Evolutionary conservation across 768 basidiomycete species (phyloP), one percentile per base, ranked within the genome.

Genomic region (Lentinula guzmanii): DNA sequence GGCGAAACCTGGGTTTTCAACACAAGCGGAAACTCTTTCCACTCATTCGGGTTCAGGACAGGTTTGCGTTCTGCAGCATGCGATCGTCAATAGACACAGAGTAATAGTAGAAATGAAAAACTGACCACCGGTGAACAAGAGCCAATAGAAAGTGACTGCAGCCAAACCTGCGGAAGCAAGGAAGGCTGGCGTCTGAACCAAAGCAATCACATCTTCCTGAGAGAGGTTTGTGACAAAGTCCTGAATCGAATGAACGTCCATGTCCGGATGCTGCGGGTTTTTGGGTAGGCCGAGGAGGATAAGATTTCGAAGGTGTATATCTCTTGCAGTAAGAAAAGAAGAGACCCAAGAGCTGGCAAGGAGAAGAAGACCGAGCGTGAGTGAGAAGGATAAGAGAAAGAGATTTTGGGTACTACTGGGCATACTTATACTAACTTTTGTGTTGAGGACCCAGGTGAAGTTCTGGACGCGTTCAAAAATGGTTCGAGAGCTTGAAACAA

Each of bases 1-100:
- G 91, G 92, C 7, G 95, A 98, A 59, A 98, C 80, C 67, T 84
- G 77, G 52, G 85, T 86, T 75, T 96, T 97, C 67, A 91, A 82
- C 58, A 77, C 75, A 61, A 99, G 84, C 31, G 90, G 82, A 77
- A 92, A 98, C 65, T 87, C 79, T 67, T 89, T 82, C 90, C 94
- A 99, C 61, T 79, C 77, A 64, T 79, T 78, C 15, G 93, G 83
- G 74, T 91, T 81, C 60, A 96, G 79, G 5, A 85, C 85, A 21
- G 89, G 86, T 67, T 86, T 86, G 37, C 84, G 79, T 69, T 81
- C 89, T 91, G 70, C 64, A 61, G 60, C 21, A 11, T 9, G 52
- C 46, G 28, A 11, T 24, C 34, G 24, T 48, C 7, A 46, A 41
- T 37, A 55, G 33, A 60, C 43, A 35, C 54, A 57, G 58, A 48